Conservation (phyloP, 2,329 filamentous ascomycete species). For the Hypoxylon rubiginosum region DNA sequence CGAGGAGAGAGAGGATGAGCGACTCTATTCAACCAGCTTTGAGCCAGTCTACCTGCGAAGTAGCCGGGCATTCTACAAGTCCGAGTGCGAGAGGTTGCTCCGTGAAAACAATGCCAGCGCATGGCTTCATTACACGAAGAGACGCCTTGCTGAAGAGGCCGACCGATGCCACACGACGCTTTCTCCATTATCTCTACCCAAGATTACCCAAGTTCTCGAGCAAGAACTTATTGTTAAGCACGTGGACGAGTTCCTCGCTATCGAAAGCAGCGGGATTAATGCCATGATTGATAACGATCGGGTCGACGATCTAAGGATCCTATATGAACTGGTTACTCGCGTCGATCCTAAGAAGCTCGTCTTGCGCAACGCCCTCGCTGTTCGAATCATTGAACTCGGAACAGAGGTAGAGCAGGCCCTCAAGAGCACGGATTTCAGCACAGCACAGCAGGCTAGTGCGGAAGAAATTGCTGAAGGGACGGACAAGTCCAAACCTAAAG, state of each 20-base stretch:
- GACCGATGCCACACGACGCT: conserved; percentile 87
- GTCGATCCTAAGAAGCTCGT: conserved; percentile 81
- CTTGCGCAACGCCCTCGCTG: conserved; percentile 78
- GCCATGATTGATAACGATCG: conserved; percentile 95
- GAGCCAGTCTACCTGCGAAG: conserved; percentile 81
- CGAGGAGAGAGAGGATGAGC: conserved; percentile 80
- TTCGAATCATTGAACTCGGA: conserved; percentile 83
- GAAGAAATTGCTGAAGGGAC: conserved; percentile 62
- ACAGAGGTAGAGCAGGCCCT: conserved; percentile 82
- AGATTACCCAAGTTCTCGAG: conserved; percentile 83
- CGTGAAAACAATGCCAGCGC: conserved; percentile 82
- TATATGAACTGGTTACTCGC: conserved; percentile 83
- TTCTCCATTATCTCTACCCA: conserved; percentile 77
- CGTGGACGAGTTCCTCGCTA: conserved; percentile 83
- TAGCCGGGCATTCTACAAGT: conserved; percentile 79
- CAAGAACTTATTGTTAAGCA: conserved; percentile 82
- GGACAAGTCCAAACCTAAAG: conserved; percentile 63
- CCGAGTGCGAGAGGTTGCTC: conserved; percentile 81
- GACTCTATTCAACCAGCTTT: conserved; percentile 86
- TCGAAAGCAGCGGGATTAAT: conserved; percentile 86
- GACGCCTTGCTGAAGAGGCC: conserved; percentile 82
- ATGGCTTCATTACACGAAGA: conserved; percentile 83
- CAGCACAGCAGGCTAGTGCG: conserved; percentile 51
- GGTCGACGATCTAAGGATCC: conserved; percentile 79
- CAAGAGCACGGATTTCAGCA: conserved; percentile 67